phyloP scores from a whole-genome alignment of 164 flowering plant species.

The Buxus sempervirens region DNA sequence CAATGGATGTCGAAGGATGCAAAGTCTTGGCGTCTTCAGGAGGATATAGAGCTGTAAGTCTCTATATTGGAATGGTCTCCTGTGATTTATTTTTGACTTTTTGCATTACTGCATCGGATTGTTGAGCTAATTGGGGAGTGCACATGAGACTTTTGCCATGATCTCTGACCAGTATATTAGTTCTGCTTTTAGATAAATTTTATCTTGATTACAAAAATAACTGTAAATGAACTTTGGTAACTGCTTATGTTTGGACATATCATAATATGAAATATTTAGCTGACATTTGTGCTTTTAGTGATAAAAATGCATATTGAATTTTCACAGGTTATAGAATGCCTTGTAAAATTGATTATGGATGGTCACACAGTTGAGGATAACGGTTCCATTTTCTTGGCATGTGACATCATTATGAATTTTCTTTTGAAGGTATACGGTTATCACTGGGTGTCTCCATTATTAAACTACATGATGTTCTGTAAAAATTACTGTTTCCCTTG shows the following conservation, averaged over 20 bases:
- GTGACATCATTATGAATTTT: slow-evolving; percentile 79
- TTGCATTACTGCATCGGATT: not conserved
- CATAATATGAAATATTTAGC: not conserved
- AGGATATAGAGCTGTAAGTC: slow-evolving; percentile 66
- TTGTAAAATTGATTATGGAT: slow-evolving; percentile 47
- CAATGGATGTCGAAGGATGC: slow-evolving; percentile 72
- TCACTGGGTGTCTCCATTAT: not conserved
- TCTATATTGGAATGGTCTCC: slow-evolving; percentile 2
- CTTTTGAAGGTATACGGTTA: slow-evolving; percentile 54
- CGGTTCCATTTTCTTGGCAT: slow-evolving; percentile 69
- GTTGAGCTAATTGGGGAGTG: not conserved
- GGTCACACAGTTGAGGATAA: slow-evolving; percentile 33
- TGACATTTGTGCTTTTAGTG: not conserved
- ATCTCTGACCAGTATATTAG: not conserved
- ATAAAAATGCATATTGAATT: not conserved
- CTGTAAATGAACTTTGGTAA: too few relatives aligned
- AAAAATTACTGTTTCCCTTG: not conserved
- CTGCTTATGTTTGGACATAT: not conserved
- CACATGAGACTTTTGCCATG: not conserved
- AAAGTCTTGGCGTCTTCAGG: slow-evolving; percentile 47
- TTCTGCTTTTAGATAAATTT: not conserved
- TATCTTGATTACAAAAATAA: too few relatives aligned
- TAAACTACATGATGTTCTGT: not conserved
- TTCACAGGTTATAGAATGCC: slow-evolving; percentile 64
- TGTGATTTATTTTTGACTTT: not conserved